Base-by-base conservation (phyloP, 192 early-diverging fungal species). In the Podila epicladia region DNA sequence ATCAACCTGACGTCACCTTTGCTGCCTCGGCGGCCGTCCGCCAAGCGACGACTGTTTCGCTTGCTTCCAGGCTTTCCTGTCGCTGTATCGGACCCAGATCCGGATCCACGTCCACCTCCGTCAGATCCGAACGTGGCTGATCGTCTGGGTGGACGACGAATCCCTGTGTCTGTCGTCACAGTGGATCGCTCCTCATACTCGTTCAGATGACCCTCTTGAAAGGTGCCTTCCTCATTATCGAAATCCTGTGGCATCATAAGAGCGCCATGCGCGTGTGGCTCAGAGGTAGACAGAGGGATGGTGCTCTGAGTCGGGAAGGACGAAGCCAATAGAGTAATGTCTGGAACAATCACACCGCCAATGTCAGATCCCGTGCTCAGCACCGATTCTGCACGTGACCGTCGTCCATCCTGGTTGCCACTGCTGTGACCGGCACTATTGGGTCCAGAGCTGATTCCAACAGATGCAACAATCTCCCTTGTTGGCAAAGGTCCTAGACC, bases 291-390 rank as follows among this genome's bases (percentile, higher is more conserved):
- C 3, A 78, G 64, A 9, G 64, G 69, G 1, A 72, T 63, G 0
- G 32, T 13, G 11, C 69, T 26, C 24, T 71, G 75, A 4, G 37
- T 48, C 4, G 77, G 71, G 48, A 80, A 69, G 33, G 77, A 80
- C 4, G 77, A 72, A 12, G 71, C 64, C 62, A 80, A 19, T 4
- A 80, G 77, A 7, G 70, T 80, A 20, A 80, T 80, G 11, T 80
- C 71, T 12, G 77, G 77, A 1, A 80, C 77, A 20, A 73, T 65
- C 2, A 80, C n/a, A 4, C 71, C 77, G 60, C 77, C 77, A 55
- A 80, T 65, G 53, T 80, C 77, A 2, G 77, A 80, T 17, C 77
- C 77, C 31, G 77, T 73, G 45, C 71, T 80, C 35, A 80, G 58
- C 20, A 80, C 38, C 2, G 77, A 80, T 35, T 72, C 77, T 19